Evolutionary conservation across 139 green algal species (phyloP).

Genomic region (Raphidocelis subcapitata): DNA sequence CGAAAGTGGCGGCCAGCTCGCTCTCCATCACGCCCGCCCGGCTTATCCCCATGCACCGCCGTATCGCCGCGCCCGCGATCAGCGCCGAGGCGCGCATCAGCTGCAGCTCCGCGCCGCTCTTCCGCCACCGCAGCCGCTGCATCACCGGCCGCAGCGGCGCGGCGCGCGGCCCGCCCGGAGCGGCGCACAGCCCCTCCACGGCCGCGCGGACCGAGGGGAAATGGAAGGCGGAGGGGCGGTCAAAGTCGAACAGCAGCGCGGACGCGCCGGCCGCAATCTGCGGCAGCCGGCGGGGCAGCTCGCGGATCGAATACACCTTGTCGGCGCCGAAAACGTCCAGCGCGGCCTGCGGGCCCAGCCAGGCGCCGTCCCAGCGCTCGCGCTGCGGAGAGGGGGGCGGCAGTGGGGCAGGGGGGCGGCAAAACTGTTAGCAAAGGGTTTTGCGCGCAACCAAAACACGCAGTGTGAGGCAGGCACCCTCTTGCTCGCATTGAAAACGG

Average conservation of each 20-base stretch:
- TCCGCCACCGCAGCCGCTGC: constrained; percentile 65
- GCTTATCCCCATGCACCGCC: constrained; percentile 54
- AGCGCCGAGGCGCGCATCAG: constrained; percentile 62
- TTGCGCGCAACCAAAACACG: no score
- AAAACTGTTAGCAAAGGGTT: no score
- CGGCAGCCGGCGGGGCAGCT: constrained; percentile 22
- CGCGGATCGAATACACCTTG: constrained; percentile 45
- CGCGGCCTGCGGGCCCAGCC: constrained; percentile 27
- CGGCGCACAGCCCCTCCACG: no score
- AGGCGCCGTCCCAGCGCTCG: constrained; percentile 33
- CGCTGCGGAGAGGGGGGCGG: constrained; percentile 4
- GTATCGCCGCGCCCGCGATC: constrained; percentile 48
- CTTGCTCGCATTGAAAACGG: no score
- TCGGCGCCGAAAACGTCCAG: constrained; percentile 68
- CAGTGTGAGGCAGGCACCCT: no score
- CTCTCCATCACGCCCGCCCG: constrained; percentile 53
- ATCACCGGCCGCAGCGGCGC: constrained; percentile 47
- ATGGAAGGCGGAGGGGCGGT: constrained; percentile 18
- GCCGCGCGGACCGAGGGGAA: constrained; percentile 7
- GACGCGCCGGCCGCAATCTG: neutral
- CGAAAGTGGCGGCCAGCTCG: constrained; percentile 66
- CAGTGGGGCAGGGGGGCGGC: neutral
- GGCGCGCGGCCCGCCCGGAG: constrained; percentile 25
- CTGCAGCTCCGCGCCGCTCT: constrained; percentile 62
- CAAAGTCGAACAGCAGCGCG: constrained; percentile 28